These are phyloP conservation scores for Teratosphaeria destructans DNA, from an alignment of 2,329 filamentous ascomycete genomes.

Conservation along the genomic window DNA sequence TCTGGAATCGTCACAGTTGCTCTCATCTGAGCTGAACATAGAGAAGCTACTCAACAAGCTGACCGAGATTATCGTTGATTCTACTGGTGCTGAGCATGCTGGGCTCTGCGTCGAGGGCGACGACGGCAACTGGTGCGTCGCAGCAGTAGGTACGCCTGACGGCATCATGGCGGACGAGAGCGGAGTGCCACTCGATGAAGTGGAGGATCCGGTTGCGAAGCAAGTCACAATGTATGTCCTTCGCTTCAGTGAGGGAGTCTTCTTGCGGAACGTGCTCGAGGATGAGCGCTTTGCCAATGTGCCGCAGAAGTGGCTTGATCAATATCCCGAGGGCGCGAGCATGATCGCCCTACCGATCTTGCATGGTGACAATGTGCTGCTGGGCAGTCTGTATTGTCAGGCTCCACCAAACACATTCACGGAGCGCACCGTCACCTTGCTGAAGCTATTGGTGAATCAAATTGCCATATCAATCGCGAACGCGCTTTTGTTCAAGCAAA, in stretches of 20 bases:
- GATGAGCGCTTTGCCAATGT: constrained; percentile 74
- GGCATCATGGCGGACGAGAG: constrained; percentile 58
- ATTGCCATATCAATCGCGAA: constrained; percentile 58
- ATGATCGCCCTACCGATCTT: constrained; percentile 73
- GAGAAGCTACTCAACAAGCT: constrained; percentile 69
- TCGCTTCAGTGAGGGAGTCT: constrained; percentile 64
- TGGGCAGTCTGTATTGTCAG: constrained; percentile 68
- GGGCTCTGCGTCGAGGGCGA: constrained; percentile 66
- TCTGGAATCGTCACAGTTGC: constrained; percentile 65
- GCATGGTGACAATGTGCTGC: constrained; percentile 58
- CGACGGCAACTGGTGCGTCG: constrained; percentile 57
- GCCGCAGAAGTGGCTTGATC: constrained; percentile 55
- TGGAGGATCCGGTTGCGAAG: constrained; percentile 59
- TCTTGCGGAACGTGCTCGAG: constrained; percentile 60
- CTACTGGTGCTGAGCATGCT: constrained; percentile 62
- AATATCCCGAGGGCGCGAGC: constrained; percentile 59
- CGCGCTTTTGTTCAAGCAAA: constrained; percentile 53
- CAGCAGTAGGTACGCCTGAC: constrained; percentile 63
- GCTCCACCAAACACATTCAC: constrained; percentile 66
- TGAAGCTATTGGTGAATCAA: constrained; percentile 64
- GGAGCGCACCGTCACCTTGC: constrained; percentile 48
- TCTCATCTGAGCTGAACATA: constrained; percentile 67
- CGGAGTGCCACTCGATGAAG: constrained; percentile 51
- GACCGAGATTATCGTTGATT: constrained; percentile 71
- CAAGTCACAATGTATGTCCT: constrained; percentile 69